Evolutionary conservation across 2,329 filamentous ascomycete genomes (phyloP).

Genomic region (Pyrenochaeta sp.): DNA sequence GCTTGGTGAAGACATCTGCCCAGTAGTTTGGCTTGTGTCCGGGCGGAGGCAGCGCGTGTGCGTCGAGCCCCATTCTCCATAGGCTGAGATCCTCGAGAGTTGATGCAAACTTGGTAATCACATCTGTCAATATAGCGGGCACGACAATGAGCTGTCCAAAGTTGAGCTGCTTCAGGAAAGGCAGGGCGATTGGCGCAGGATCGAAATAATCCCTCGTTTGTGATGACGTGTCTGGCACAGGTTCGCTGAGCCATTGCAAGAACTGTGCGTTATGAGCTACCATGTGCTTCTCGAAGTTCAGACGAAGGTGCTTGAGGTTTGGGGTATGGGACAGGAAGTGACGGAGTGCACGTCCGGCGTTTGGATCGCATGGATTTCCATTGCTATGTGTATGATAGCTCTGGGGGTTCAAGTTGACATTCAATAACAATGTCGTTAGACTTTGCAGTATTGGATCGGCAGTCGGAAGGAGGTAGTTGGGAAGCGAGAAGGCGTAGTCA

Average conservation of each 20-base stretch:
- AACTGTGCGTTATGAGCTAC: slow-evolving; percentile 36
- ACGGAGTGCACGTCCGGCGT: slow-evolving; percentile 26
- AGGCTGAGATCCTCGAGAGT: slow-evolving; percentile 57
- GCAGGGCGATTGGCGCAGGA: slow-evolving; percentile 18
- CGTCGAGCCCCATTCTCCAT: slow-evolving; percentile 51
- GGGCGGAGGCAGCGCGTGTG: background rate
- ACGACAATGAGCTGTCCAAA: slow-evolving; percentile 26
- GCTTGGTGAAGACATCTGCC: slow-evolving; percentile 22
- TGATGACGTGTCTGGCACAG: background rate
- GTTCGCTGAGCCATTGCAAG: slow-evolving; percentile 47
- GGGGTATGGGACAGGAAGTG: slow-evolving; percentile 51
- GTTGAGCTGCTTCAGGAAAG: slow-evolving; percentile 26
- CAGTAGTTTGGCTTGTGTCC: slow-evolving; percentile 26
- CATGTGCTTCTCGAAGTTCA: slow-evolving; percentile 55
- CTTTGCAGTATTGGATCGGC: slow-evolving; percentile 54
- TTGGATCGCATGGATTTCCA: slow-evolving; percentile 6
- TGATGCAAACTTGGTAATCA: slow-evolving; percentile 51
- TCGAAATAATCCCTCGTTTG: slow-evolving; percentile 2
- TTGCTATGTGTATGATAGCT: slow-evolving; percentile 20
- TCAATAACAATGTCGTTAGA: slow-evolving; percentile 58
- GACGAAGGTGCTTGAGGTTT: slow-evolving; percentile 60
- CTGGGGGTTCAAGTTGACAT: slow-evolving; percentile 23
- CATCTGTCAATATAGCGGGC: slow-evolving; percentile 12
- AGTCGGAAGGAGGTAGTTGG: slow-evolving; percentile 46
- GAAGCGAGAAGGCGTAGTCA: slow-evolving; percentile 56